Evolutionary conservation across 2,329 filamentous ascomycete species (phyloP).

Genomic region (Cladosporium sp.): DNA sequence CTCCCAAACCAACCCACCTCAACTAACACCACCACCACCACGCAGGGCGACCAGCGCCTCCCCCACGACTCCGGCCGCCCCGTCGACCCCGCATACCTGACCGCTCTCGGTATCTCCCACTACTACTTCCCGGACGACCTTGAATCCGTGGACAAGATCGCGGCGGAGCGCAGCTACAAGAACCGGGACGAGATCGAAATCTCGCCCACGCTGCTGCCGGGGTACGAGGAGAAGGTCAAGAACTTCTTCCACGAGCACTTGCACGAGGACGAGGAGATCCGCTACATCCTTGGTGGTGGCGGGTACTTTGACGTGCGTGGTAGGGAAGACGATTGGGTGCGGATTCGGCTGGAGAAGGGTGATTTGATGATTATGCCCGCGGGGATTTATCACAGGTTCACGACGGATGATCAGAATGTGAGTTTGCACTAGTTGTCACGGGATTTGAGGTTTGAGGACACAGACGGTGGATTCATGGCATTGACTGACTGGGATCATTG

Average conservation of each 20-base stretch:
- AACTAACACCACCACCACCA: conserved; percentile 8
- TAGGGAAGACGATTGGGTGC: conserved; percentile 80
- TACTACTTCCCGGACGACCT: conserved; percentile 61
- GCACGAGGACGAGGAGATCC: conserved; percentile 97
- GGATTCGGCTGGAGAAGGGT: conserved; percentile 76
- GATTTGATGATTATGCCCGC: conserved; percentile 92
- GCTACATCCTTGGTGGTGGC: conserved; percentile 82
- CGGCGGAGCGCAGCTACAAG: conserved; percentile 74
- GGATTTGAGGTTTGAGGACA: not conserved
- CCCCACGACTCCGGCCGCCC: conserved; percentile 79
- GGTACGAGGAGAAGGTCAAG: conserved; percentile 92
- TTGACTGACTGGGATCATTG: conserved; percentile 19
- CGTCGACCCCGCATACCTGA: conserved; percentile 63
- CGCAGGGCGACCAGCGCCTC: conserved; percentile 85
- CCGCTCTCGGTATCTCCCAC: conserved; percentile 76
- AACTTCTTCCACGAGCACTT: conserved; percentile 92
- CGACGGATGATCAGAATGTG: conserved; percentile 86
- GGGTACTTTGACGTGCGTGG: conserved; percentile 93
- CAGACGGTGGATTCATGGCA: not conserved
- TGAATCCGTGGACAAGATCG: conserved; percentile 68
- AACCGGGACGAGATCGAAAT: conserved; percentile 94
- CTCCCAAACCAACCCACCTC: not conserved
- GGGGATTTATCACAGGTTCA: conserved; percentile 97
- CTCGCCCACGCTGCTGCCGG: conserved; percentile 75
- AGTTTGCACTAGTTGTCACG: conserved; percentile 36